These are phyloP conservation scores for Entomortierella lignicola DNA, from an alignment of 192 early-diverging fungal species.

Conservation along the genomic window DNA sequence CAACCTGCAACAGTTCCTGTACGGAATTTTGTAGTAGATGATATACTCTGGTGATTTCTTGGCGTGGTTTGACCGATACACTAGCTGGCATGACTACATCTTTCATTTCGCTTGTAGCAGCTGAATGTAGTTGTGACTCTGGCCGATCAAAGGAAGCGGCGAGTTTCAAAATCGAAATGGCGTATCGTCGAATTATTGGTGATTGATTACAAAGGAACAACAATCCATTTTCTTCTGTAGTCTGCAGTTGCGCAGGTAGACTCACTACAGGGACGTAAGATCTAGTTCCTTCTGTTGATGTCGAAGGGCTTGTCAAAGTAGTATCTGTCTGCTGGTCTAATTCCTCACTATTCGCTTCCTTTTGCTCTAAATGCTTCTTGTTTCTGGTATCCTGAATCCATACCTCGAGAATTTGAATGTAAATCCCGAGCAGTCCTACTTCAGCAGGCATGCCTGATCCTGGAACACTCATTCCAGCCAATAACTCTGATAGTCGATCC, in stretches of 20 bases:
- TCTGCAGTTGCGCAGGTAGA: conserved; percentile 65
- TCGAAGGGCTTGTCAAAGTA: conserved; percentile 30
- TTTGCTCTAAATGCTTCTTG: conserved; percentile 36
- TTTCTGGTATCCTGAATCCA: conserved; percentile 60
- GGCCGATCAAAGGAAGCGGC: conserved; percentile 63
- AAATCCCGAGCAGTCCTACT: conserved; percentile 72
- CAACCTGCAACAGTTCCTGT: conserved; percentile 62
- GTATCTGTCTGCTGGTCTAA: neutral
- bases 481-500: conserved; percentile 60
- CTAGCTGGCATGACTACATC: conserved; percentile 29
- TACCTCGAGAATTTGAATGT: conserved; percentile 69
- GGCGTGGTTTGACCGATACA: conserved; percentile 24
- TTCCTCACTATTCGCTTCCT: neutral
- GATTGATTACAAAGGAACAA: conserved; percentile 73
- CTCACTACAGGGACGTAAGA: conserved; percentile 53
- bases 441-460: conserved; percentile 35
- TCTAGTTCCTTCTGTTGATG: conserved; percentile 46
- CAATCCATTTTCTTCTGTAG: conserved; percentile 80
- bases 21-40: conserved; percentile 51
- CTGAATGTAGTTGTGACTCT: conserved; percentile 7
- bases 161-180: conserved; percentile 68
- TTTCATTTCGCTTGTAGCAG: conserved; percentile 20
- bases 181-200: conserved; percentile 67
- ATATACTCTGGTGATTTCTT: conserved; percentile 32
- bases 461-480: conserved; percentile 33